Conservation (phyloP, 805 yeast species). For the Yamadazyma olivae region DNA sequence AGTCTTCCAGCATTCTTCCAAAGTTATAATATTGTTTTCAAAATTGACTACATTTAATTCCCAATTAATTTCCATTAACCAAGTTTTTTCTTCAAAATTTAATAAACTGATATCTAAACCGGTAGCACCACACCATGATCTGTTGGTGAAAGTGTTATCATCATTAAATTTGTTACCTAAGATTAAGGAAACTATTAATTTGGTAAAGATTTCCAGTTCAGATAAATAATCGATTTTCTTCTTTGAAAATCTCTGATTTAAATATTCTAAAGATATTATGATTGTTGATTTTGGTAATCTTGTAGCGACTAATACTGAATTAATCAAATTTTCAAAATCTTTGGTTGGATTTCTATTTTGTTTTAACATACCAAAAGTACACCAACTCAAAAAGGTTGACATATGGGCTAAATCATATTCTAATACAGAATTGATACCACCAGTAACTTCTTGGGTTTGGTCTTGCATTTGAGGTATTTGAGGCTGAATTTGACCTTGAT, state of each 20-base stretch:
- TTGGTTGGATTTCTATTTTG: constrained; percentile 43
- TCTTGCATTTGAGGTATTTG: constrained; percentile 9
- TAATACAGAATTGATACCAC: constrained; percentile 74
- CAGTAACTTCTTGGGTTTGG: constrained; percentile 29
- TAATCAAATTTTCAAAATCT: constrained; percentile 56
- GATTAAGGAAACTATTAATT: constrained; percentile 65
- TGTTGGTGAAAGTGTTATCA: constrained; percentile 93
- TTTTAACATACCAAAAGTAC: constrained; percentile 65
- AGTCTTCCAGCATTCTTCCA: constrained; percentile 45
- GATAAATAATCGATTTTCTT: constrained; percentile 18
- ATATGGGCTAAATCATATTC: constrained; percentile 78
- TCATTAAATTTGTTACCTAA: constrained; percentile 93
- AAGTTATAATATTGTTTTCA: constrained; percentile 34
- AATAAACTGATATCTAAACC: constrained; percentile 62
- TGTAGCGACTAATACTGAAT: constrained; percentile 77
- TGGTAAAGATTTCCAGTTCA: constrained; percentile 46
- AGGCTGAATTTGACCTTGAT: constrained; percentile 1
- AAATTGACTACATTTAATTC: constrained; percentile 43
- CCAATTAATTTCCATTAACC: constrained; percentile 66
- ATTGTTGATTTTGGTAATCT: constrained; percentile 83
- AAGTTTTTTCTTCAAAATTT: constrained; percentile 65
- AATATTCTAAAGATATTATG: constrained; percentile 72
- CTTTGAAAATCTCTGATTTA: constrained; percentile 55
- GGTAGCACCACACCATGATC: constrained; percentile 96
- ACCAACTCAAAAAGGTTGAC: constrained; percentile 77